Percentiles rank a stretch among this genome's conserved stretches.
These are phyloP conservation scores for Tephrocybe sp. DNA, from an alignment of 768 basidiomycete species.

Conservation along the genomic window DNA sequence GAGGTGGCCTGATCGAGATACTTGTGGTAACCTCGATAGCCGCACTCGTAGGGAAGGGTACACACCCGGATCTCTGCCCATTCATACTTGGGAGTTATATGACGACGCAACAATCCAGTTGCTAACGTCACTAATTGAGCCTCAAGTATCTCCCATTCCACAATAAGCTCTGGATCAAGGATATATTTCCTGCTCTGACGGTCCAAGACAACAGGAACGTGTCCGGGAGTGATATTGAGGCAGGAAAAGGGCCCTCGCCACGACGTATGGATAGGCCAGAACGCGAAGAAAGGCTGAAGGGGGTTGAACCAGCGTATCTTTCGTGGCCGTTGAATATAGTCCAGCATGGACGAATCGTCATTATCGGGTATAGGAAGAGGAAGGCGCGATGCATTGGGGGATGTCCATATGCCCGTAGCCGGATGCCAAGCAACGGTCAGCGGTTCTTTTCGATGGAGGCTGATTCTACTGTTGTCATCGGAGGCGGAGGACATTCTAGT, in stretches of 20 bases:
- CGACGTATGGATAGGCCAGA: slow-evolving; percentile 1
- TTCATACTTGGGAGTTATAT: not conserved
- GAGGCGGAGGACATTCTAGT: too few relatives aligned
- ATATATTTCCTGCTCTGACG: not conserved
- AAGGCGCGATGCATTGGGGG: too few relatives aligned
- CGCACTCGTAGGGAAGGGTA: not conserved
- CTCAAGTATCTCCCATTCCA: not conserved
- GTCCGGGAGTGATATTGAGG: not conserved
- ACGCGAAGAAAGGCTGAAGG: not conserved
- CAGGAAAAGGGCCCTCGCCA: not conserved
- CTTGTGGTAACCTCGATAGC: not conserved
- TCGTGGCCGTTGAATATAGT: not conserved
- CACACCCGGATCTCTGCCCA: not conserved
- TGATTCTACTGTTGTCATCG: too few relatives aligned
- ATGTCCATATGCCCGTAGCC: too few relatives aligned
- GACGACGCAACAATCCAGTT: not conserved
- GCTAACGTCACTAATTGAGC: not conserved
- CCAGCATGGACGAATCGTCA: too few relatives aligned
- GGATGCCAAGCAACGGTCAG: too few relatives aligned
- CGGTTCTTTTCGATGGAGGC: too few relatives aligned
- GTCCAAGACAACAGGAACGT: not conserved
- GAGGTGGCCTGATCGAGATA: not conserved
- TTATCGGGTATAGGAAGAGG: too few relatives aligned
- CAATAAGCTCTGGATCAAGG: not conserved
- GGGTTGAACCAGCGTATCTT: slow-evolving; percentile 5